Conservation (phyloP, 140 eudicot species). For the Bidens hawaiensis region DNA sequence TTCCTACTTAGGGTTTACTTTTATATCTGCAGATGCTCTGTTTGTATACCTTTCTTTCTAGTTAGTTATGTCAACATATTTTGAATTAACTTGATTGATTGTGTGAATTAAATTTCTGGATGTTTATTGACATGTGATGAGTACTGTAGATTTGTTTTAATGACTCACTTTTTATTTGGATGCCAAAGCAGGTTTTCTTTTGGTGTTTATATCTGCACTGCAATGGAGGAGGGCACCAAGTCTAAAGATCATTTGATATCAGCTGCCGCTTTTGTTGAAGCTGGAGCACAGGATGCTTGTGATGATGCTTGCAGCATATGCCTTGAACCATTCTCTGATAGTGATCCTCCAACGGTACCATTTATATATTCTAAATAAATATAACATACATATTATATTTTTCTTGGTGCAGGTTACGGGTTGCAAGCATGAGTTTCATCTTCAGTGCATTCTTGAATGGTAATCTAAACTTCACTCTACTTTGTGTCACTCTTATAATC, state of each 20-base stretch:
- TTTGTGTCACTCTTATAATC: background rate
- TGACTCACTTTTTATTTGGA: background rate
- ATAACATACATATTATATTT: too few species aligned
- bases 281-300: constrained; percentile 91
- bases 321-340: constrained; percentile 76
- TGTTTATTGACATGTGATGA: background rate
- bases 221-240: constrained; percentile 49
- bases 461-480: constrained; percentile 21
- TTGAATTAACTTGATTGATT: too few species aligned
- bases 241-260: constrained; percentile 70
- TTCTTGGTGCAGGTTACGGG: constrained; percentile 66
- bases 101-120: constrained; percentile 3
- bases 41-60: too few species aligned
- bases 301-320: constrained; percentile 99
- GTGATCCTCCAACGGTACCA: constrained; percentile 79
- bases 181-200: background rate
- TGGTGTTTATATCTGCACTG: background rate
- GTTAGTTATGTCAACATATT: too few species aligned
- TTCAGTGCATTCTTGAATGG: constrained; percentile 98
- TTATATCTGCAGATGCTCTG: background rate
- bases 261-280: constrained; percentile 95
- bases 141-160: background rate
- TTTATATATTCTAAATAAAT: background rate
- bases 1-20: background rate
- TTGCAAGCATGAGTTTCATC: constrained; percentile 97